Evolutionary conservation across 148 eudicot species (phyloP).

Genomic region (Rhododendron simsii): DNA sequence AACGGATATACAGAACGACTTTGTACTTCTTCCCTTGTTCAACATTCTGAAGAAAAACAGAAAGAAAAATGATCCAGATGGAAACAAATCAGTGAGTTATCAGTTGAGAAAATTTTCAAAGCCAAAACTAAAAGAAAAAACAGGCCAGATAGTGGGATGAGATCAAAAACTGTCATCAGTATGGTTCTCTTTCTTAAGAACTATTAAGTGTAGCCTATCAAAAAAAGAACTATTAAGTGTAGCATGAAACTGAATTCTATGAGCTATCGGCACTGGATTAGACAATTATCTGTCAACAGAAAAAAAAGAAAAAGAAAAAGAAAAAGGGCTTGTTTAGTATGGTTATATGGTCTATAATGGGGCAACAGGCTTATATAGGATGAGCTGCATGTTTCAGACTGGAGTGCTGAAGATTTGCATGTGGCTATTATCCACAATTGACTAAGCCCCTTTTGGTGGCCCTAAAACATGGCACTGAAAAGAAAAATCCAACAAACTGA

Average conservation of each 20-base stretch:
- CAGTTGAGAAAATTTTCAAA: background rate
- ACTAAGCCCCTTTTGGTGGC: background rate
- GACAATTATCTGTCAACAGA: background rate
- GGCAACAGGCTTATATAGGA: background rate
- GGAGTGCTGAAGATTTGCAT: background rate
- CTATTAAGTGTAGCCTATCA: background rate
- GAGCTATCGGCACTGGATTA: background rate
- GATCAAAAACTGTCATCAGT: background rate
- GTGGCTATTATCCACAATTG: background rate
- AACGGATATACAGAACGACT: constrained; percentile 65
- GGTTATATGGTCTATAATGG: background rate
- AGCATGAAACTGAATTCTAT: background rate
- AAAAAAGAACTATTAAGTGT: background rate
- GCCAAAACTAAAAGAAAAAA: background rate
- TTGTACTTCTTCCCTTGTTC: constrained; percentile 80
- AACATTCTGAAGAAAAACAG: constrained; percentile 62
- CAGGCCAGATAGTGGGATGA: background rate
- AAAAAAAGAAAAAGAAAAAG: no score
- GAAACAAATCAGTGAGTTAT: constrained; percentile 5
- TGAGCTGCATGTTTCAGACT: background rate
- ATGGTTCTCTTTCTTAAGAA: background rate
- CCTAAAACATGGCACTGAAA: background rate
- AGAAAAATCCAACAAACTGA: background rate
- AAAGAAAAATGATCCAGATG: constrained; percentile 1
- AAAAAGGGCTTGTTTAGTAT: background rate